Conservation (phyloP, 805 yeast species). For the Torulaspora gathmanii region DNA sequence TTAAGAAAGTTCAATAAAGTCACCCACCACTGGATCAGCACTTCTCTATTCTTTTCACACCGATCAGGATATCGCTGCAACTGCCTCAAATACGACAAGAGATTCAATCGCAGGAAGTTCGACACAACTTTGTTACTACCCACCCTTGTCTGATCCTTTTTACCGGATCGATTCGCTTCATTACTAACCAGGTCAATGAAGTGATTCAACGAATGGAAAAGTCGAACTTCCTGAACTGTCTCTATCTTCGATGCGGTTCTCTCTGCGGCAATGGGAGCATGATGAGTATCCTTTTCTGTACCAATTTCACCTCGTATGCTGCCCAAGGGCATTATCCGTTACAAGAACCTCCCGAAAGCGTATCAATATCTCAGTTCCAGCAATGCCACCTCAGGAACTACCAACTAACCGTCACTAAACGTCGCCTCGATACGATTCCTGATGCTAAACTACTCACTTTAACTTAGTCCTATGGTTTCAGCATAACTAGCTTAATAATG, state of each 20-base stretch:
- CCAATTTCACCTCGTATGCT: neutral
- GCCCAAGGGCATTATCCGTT: slow-evolving; percentile 4
- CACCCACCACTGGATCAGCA: slow-evolving; percentile 35
- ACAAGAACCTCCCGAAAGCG: neutral
- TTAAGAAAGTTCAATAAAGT: slow-evolving; percentile 26
- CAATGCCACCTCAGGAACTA: neutral
- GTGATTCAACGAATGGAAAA: slow-evolving; percentile 24
- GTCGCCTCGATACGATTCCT: too few species aligned
- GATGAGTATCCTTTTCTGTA: neutral
- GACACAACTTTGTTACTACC: slow-evolving; percentile 10
- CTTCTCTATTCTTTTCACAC: slow-evolving; percentile 14
- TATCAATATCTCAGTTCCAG: neutral
- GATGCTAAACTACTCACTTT: neutral
- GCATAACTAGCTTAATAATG: neutral
- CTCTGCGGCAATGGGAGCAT: neutral
- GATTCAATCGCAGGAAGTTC: slow-evolving; percentile 15
- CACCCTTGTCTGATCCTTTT: neutral
- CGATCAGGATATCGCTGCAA: slow-evolving; percentile 9
- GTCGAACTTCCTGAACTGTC: slow-evolving; percentile 17
- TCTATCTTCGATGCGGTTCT: neutral
- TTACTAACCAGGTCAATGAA: slow-evolving; percentile 19
- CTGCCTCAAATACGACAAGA: slow-evolving; percentile 18
- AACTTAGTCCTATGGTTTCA: neutral
- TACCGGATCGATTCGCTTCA: slow-evolving; percentile 1
- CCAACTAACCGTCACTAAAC: neutral